These are phyloP conservation scores for Acanthochlamys bracteata DNA, from an alignment of 106 monocot genomes.

Conservation along the genomic window DNA sequence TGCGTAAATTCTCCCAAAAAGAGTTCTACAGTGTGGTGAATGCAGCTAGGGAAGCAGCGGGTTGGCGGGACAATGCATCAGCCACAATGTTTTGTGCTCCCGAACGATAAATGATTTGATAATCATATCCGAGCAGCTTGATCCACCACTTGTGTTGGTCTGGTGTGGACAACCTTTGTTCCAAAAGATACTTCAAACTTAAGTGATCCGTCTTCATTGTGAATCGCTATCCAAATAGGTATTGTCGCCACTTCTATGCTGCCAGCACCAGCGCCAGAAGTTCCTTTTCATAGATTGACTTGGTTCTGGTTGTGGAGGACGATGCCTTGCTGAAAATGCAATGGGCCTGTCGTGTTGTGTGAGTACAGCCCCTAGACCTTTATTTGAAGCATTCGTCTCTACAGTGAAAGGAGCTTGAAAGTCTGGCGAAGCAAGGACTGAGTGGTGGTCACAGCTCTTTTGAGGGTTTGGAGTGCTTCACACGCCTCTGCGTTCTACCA, in stretches of 20 bases:
- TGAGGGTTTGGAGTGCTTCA: neutral
- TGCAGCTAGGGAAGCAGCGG: too few species aligned
- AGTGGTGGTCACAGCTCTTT: neutral
- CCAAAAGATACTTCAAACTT: constrained; percentile 7
- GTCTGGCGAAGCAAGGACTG: neutral
- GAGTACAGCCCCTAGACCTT: constrained; percentile 6
- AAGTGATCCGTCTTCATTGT: neutral
- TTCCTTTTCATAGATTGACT: constrained; percentile 14
- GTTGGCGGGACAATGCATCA: neutral
- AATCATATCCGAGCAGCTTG: constrained; percentile 9
- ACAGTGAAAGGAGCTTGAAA: constrained; percentile 2
- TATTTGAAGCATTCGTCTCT: constrained; percentile 4
- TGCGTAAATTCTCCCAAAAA: neutral
- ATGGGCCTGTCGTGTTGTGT: neutral
- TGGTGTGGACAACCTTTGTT: neutral
- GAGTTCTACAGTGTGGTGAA: neutral
- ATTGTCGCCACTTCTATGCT: neutral
- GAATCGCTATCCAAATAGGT: neutral
- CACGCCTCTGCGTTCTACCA: neutral
- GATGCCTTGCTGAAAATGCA: constrained; percentile 9
- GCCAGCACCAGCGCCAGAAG: constrained; percentile 2
- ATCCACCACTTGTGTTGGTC: neutral
- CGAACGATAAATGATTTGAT: neutral
- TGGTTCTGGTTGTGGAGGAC: too few species aligned
- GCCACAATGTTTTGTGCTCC: neutral